A percentile compares a stretch with the other conserved stretches of the same genome.
These are phyloP conservation scores for Hysterium pulicare DNA, from an alignment of 2,329 filamentous ascomycete genomes.

Conservation along the genomic window DNA sequence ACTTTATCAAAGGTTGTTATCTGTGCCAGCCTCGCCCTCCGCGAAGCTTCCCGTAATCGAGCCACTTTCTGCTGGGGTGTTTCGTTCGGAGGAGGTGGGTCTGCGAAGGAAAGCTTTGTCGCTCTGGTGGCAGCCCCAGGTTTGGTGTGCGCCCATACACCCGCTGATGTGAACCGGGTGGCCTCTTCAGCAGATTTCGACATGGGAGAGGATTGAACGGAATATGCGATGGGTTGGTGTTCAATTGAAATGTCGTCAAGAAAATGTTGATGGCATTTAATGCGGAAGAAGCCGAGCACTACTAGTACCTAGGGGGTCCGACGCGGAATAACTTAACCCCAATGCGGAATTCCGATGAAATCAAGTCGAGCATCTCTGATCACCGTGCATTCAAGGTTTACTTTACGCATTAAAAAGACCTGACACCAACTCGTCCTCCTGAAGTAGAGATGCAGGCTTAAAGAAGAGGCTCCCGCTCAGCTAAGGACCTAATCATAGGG, in stretches of 20 bases:
- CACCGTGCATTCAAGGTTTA: too few species aligned
- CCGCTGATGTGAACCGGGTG: constrained; percentile 72
- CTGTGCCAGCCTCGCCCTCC: constrained; percentile 46
- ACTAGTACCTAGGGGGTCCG: background rate
- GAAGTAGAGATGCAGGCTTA: too few species aligned
- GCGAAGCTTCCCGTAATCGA: constrained; percentile 49
- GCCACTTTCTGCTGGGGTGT: constrained; percentile 54
- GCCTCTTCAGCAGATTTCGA: constrained; percentile 74
- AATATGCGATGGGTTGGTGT: constrained; percentile 6
- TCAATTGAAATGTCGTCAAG: constrained; percentile 30
- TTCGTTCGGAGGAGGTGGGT: constrained; percentile 45
- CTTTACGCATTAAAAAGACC: too few species aligned
- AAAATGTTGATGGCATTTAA: constrained; percentile 25
- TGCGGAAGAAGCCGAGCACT: constrained; percentile 28
- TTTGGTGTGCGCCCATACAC: constrained; percentile 68
- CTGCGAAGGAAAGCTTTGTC: constrained; percentile 38
- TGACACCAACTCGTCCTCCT: too few species aligned
- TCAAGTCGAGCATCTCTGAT: too few species aligned
- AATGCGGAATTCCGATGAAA: too few species aligned
- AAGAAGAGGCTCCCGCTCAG: too few species aligned
- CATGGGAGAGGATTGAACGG: constrained; percentile 25
- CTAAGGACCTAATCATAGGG: too few species aligned
- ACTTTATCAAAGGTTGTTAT: constrained; percentile 52
- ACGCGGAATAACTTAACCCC: too few species aligned
- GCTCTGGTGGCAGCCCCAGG: constrained; percentile 37